Evolutionary conservation across 148 eudicot species (phyloP).

Genomic region (Mesembryanthemum crystallinum): DNA sequence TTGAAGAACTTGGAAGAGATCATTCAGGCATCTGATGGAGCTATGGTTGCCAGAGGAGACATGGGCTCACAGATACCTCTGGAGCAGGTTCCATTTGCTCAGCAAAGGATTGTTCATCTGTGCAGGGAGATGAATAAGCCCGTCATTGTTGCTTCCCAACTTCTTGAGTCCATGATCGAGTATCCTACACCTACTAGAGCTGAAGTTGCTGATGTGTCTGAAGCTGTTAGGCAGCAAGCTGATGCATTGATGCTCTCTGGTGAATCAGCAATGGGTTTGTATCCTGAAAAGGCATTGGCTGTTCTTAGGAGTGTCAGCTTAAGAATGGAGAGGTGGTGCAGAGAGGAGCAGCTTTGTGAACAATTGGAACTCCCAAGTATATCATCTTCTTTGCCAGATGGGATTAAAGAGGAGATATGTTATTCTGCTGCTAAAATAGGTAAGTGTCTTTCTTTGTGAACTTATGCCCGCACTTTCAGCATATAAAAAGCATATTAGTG

Average conservation of each 20-base stretch:
- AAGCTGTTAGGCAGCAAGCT: conserved; percentile 92
- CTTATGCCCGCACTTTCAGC: background rate
- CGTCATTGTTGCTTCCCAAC: conserved; percentile 93
- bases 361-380: conserved; percentile 58
- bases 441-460: conserved; percentile 23
- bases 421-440: conserved; percentile 88
- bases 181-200: conserved; percentile 97
- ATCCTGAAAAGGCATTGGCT: conserved; percentile 81
- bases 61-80: conserved; percentile 97
- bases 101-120: conserved; percentile 77
- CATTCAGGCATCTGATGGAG: conserved; percentile 86
- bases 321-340: conserved; percentile 94
- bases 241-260: conserved; percentile 98
- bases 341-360: conserved; percentile 77
- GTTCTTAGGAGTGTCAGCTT: conserved; percentile 89
- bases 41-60: conserved; percentile 99
- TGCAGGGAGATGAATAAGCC: conserved; percentile 87
- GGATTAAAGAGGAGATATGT: conserved; percentile 86
- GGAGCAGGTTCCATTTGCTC: conserved; percentile 93
- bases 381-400: conserved; percentile 59
- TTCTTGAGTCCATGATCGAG: conserved; percentile 96
- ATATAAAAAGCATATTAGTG: background rate
- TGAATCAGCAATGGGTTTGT: conserved; percentile 96
- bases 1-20: conserved; percentile 88
- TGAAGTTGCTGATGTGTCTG: conserved; percentile 98